Conservation (phyloP, 176 grass and related monocot species). For the Cenchrus purpureus region DNA sequence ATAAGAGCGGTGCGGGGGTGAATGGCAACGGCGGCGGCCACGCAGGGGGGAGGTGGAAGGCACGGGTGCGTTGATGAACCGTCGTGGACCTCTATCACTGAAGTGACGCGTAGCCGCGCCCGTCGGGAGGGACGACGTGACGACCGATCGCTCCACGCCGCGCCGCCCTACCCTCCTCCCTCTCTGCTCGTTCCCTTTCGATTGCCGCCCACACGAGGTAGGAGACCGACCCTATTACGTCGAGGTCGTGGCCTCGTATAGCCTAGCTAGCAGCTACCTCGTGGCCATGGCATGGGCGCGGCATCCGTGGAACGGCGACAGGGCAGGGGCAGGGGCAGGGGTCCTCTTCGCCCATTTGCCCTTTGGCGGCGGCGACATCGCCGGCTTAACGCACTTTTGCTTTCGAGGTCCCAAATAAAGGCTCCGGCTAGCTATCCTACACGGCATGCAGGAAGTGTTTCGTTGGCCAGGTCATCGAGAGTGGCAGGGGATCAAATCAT, state of each 20-base stretch:
- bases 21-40: no score
- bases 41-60: no score
- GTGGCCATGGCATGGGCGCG: slow-evolving; percentile 21
- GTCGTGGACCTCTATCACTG: no score
- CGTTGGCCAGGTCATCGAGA: not conserved
- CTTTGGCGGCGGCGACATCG: not conserved
- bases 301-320: not conserved
- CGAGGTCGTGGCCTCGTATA: not conserved
- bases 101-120: no score
- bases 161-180: not conserved
- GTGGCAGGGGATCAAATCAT: not conserved
- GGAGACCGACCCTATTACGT: not conserved
- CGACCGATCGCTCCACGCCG: no score
- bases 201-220: not conserved
- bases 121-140: no score
- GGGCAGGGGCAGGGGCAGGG: not conserved
- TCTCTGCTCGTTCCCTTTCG: not conserved
- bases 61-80: no score
- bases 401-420: not conserved
- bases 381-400: not conserved
- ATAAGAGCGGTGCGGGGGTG: no score
- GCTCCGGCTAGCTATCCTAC: slow-evolving; percentile 6
- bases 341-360: no score
- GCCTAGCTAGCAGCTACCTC: not conserved
- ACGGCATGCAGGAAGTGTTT: not conserved